Evolutionary conservation across 225 moss, liverwort and hornwort species (phyloP), one percentile per base, ranked within the genome.

Genomic region (Sphagnum tenellum): DNA sequence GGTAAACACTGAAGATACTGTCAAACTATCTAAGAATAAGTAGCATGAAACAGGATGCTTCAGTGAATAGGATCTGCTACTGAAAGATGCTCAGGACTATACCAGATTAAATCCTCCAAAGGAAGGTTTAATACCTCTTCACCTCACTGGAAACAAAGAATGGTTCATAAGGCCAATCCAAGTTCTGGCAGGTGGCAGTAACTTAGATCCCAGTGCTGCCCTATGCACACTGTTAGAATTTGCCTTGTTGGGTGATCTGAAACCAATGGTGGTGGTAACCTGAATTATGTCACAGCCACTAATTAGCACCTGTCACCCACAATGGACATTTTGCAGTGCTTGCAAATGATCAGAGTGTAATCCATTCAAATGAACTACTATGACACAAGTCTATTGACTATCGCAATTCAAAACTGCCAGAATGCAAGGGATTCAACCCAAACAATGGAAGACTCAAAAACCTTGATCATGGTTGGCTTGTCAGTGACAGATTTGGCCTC

Each of bases 401-500:
- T 29, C 29, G 1, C 29, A 29, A 29, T 29, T 29, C 29, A 29
- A 29, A 29, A 29, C 29, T 29, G 29, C 29, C 29, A 1, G 29
- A 29, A 29, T 29, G 29, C 29, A 29, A 29, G 29, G 29, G 29
- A 0, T 29, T 29, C 29, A 29, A 29, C 29, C 29, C 29, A 29
- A 29, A 29, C 29, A 29, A 29, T 29, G 29, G 29, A 29, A 29
- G 29, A 29, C 29, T 29, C 29, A 29, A 29, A 29, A 50, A 79
- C 84, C 80, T 84, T 84, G 62, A 84, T 80, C 69, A 84, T 75
- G 3, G 80, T 80, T 49, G 84, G 84, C 58, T 75, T 80, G 68
- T 84, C 84, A 8, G 77, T 84, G 3, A 84, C 80, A 54, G 84
- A 75, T 75, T 84, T 84, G 44, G 84, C 84, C 70, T 84, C 84